Evolutionary conservation across 1,139 yeast species (phyloP).

Genomic region (Saccharomyces pastorianus): DNA sequence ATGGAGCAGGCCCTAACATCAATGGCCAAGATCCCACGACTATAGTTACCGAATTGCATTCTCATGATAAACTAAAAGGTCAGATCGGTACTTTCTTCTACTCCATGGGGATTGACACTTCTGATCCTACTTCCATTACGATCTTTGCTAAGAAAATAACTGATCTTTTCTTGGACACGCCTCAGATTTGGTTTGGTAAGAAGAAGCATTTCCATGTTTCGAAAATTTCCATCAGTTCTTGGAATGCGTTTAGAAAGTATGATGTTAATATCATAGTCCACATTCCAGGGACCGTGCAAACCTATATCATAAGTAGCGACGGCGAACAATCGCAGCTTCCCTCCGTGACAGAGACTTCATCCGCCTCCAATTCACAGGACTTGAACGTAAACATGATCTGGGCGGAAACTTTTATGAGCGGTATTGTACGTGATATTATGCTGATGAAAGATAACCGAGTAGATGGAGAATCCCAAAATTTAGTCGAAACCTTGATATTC

Average conservation of each 20-base stretch:
- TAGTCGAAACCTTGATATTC: conserved; percentile 54
- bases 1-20: conserved; percentile 4
- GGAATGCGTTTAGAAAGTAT: conserved; percentile 66
- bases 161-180: conserved; percentile 48
- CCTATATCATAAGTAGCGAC: conserved; percentile 51
- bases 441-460: conserved; percentile 64
- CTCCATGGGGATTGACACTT: conserved; percentile 54
- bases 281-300: conserved; percentile 75
- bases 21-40: conserved; percentile 11
- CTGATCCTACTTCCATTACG: conserved; percentile 58
- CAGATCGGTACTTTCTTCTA: conserved; percentile 37
- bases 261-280: conserved; percentile 72
- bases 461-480: conserved; percentile 55
- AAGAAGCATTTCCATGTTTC: conserved; percentile 69
- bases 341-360: background rate
- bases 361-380: conserved; percentile 8
- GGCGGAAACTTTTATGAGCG: conserved; percentile 78
- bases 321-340: conserved; percentile 37
- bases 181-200: conserved; percentile 71
- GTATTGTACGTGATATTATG: conserved; percentile 65
- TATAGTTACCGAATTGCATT: conserved; percentile 20
- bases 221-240: conserved; percentile 59
- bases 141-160: conserved; percentile 76
- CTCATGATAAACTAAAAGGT: conserved; percentile 28
- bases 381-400: conserved; percentile 44